Evolutionary conservation across 2,329 filamentous ascomycete species (phyloP).

Genomic region (Scytalidium lignicola): DNA sequence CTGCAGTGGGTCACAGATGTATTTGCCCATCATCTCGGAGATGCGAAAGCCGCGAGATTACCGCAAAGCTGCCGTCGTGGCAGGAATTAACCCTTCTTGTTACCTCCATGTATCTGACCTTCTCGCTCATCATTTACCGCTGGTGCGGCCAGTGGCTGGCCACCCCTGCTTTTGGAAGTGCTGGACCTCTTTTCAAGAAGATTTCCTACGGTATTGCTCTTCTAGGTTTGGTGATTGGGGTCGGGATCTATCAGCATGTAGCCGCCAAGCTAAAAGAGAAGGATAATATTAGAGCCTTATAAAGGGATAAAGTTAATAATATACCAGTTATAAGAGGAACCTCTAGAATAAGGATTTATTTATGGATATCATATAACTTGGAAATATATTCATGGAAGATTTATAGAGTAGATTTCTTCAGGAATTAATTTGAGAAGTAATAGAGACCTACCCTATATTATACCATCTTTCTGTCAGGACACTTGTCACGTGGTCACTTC

Average conservation of each 20-base stretch:
- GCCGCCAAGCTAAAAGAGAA: constrained; percentile 49
- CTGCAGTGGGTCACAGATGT: constrained; percentile 26
- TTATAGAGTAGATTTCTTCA: too few species aligned
- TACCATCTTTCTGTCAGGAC: too few species aligned
- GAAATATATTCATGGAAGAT: too few species aligned
- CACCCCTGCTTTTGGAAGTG: constrained; percentile 55
- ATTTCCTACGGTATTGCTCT: constrained; percentile 56
- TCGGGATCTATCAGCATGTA: constrained; percentile 35
- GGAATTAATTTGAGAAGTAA: too few species aligned
- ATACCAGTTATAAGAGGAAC: too few species aligned
- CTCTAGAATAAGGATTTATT: too few species aligned
- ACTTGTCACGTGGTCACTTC: too few species aligned
- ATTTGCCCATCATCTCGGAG: constrained; percentile 14
- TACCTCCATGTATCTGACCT: constrained; percentile 50
- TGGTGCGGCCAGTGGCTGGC: constrained; percentile 60
- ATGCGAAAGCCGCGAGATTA: constrained; percentile 7
- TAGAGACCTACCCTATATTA: too few species aligned
- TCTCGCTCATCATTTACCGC: constrained; percentile 47
- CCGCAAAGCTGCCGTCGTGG: constrained; percentile 41
- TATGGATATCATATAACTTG: too few species aligned
- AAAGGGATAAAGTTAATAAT: too few species aligned
- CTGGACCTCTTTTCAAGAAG: constrained; percentile 55
- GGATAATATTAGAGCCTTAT: too few species aligned
- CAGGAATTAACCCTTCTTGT: not conserved
- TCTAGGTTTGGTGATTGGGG: constrained; percentile 47